Conservation (phyloP, 2,329 filamentous ascomycete genomes). For the Massarina eburnea region DNA sequence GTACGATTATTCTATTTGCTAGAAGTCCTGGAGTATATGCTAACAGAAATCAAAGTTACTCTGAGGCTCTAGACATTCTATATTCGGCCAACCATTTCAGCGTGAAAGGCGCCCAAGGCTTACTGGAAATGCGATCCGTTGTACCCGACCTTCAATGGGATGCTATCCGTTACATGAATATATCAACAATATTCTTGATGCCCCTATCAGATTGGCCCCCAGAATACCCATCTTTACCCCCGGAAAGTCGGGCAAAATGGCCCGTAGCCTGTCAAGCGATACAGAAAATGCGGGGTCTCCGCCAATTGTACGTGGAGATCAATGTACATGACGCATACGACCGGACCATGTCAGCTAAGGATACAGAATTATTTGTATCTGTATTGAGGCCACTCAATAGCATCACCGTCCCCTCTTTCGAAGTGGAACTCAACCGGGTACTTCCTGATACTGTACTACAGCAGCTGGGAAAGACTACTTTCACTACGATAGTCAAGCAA, state of each 20-base stretch:
- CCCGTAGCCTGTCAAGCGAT: conserved; percentile 2
- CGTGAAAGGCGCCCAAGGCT: conserved; percentile 9
- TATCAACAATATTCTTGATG: conserved; percentile 12
- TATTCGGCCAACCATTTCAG: conserved; percentile 12
- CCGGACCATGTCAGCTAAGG: neutral
- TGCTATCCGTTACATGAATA: conserved; percentile 6
- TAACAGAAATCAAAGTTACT: conserved; percentile 2
- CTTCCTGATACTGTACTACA: conserved; percentile 6
- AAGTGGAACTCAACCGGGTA: conserved; percentile 9
- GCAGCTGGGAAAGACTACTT: conserved; percentile 5
- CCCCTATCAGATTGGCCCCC: neutral
- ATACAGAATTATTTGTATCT: conserved; percentile 2
- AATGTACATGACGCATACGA: conserved; percentile 3
- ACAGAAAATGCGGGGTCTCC: conserved; percentile 4
- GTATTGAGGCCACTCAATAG: conserved; percentile 7
- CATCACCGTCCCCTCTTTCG: conserved; percentile 1
- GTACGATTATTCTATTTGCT: conserved; percentile 4
- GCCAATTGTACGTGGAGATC: conserved; percentile 11
- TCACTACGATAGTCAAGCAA: conserved; percentile 2
- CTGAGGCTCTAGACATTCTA: conserved; percentile 9
- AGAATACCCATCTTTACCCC: neutral
- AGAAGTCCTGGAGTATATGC: neutral
- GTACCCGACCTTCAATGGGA: conserved; percentile 7
- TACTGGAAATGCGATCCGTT: conserved; percentile 4
- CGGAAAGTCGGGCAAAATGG: conserved; percentile 8